Conservation (phyloP, 2,329 filamentous ascomycete species). For the Colletotrichum sp. region DNA sequence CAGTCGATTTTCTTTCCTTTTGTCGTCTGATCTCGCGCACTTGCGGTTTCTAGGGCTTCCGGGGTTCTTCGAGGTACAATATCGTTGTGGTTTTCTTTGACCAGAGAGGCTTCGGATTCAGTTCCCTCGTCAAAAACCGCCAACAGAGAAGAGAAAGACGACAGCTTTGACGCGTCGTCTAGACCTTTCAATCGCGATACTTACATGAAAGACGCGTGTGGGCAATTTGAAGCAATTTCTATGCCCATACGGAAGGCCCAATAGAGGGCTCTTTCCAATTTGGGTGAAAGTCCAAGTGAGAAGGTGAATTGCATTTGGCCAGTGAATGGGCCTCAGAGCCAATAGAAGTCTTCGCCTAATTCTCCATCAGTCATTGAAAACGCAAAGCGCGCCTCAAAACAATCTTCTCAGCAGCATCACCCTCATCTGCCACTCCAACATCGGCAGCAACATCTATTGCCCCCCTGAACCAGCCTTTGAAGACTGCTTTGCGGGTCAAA, state of each 20-base stretch:
- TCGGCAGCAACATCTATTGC: background rate
- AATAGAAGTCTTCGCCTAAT: background rate
- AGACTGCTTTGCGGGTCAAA: background rate
- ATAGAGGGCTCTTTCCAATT: background rate
- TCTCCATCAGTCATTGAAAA: background rate
- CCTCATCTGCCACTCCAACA: background rate
- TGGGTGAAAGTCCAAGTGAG: background rate
- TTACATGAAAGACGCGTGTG: background rate
- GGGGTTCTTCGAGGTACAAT: background rate
- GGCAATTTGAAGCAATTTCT: background rate
- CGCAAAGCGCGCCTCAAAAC: background rate
- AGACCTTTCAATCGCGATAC: background rate
- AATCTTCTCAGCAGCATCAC: background rate
- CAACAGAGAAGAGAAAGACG: background rate
- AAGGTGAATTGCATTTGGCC: background rate
- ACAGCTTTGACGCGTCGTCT: rapidly evolving
- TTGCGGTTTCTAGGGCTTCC: background rate
- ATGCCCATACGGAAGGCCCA: background rate
- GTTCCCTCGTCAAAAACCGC: background rate
- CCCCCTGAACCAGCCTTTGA: too few relatives aligned
- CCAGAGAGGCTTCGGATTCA: background rate
- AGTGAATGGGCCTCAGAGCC: background rate
- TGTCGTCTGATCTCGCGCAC: background rate
- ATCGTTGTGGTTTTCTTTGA: background rate
- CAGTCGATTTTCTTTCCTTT: background rate